Evolutionary conservation across 306 rosid genomes (phyloP).

Genomic region (Canavalia gladiata): DNA sequence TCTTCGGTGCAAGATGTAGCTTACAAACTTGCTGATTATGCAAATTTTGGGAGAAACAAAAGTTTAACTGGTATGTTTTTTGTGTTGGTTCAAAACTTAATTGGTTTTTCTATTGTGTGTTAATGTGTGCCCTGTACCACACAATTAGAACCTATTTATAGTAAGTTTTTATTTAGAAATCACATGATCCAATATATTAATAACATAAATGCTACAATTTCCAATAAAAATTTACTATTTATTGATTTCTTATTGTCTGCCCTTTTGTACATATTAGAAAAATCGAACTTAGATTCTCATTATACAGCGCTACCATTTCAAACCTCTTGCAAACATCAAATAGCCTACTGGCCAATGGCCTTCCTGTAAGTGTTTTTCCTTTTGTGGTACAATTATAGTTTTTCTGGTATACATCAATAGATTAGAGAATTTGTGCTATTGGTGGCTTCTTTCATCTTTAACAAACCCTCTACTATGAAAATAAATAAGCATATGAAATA

Average conservation of each 20-base stretch:
- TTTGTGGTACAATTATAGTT: neutral
- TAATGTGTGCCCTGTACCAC: too few species aligned
- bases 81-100: neutral
- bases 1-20: conserved; percentile 91
- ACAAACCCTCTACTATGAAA: neutral
- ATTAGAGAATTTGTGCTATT: conserved; percentile 22
- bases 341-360: neutral
- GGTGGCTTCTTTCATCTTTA: conserved; percentile 27
- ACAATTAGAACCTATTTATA: too few species aligned
- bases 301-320: conserved; percentile 11
- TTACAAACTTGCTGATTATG: conserved; percentile 77
- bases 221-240: too few species aligned
- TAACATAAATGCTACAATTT: too few species aligned
- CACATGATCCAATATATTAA: too few species aligned
- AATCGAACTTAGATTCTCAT: conserved; percentile 34
- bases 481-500: neutral
- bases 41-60: conserved; percentile 69
- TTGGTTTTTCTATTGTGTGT: neutral
- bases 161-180: too few species aligned
- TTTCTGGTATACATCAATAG: conserved; percentile 7
- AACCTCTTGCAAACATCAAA: conserved; percentile 1
- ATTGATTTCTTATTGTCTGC: too few species aligned
- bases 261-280: neutral
- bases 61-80: conserved; percentile 58
- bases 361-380: neutral